A percentile compares a stretch with the other conserved stretches of the same genome.
Evolutionary conservation across 2,329 filamentous ascomycete genomes (phyloP).

Genomic region (Aspergillus bombycis): DNA sequence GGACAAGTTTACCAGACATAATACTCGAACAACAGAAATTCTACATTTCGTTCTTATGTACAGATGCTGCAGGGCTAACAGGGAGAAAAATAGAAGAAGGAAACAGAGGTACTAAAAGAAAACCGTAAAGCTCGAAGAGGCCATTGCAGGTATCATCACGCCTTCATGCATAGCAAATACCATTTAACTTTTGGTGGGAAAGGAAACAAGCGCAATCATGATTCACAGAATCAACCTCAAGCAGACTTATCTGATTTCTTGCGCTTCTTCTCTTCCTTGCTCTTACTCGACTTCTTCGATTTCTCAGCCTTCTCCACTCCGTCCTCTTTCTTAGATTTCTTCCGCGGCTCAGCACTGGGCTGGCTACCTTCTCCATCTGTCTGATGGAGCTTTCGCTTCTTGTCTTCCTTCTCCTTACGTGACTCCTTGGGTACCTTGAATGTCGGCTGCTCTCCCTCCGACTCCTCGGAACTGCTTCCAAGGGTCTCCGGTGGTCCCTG

Average conservation of each 20-base stretch:
- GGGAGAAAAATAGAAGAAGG: constrained; percentile 10
- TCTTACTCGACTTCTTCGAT: constrained; percentile 38
- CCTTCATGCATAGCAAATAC: constrained; percentile 41
- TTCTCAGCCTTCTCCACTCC: constrained; percentile 31
- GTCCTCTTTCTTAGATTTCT: constrained; percentile 44
- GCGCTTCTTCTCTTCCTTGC: constrained; percentile 44
- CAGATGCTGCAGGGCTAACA: constrained; percentile 26
- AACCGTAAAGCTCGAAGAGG: constrained; percentile 13
- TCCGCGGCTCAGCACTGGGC: constrained; percentile 32
- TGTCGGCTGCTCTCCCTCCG: constrained; percentile 37
- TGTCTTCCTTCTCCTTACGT: constrained; percentile 33
- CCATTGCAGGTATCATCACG: constrained; percentile 34
- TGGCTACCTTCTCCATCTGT: constrained; percentile 33
- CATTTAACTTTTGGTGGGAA: constrained; percentile 19
- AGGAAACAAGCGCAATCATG: constrained; percentile 22
- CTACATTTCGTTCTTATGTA: constrained; percentile 32
- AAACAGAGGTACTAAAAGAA: constrained; percentile 20
- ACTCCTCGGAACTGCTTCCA: constrained; percentile 42
- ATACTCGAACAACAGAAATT: not conserved
- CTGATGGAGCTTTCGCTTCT: constrained; percentile 43
- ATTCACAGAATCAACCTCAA: constrained; percentile 30
- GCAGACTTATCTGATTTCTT: constrained; percentile 42
- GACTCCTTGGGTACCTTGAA: constrained; percentile 35
- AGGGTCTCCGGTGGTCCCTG: constrained; percentile 36
- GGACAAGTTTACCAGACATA: not conserved